Base-by-base conservation (phyloP, 2,329 filamentous ascomycete species). In the Fusarium fujikuroi region DNA sequence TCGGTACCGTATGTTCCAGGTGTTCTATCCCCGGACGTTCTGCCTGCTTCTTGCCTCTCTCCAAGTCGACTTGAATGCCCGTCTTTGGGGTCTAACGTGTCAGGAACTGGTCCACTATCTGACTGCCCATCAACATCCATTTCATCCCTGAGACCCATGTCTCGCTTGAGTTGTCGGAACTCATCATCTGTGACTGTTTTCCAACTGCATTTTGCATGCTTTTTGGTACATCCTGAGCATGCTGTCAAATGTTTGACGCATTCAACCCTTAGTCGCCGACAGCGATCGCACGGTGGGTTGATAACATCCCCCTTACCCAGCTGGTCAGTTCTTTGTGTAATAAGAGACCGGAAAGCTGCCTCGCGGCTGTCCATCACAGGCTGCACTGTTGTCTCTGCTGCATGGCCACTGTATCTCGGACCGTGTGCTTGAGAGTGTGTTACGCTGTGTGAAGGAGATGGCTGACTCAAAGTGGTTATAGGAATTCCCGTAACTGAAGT, bases 161-260 rank as follows among this genome's bases (percentile, higher is more conserved):
- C 80, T 25, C 71, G 65, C 43, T 73, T 78, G n/a, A 83, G 58
- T 15, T 67, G 59, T 32, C 77, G 77, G 34, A 84, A 77, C 67
- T 97, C 95, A 7, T 92, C 91, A 37, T 93, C 90, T 21, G 90
- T 91, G n/a, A 96, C 89, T 49, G 92, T 90, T 74, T 91, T 93
- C 94, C 94, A 97, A 19, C 91, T 91, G 80, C 94, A 97, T 77
- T 95, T 95, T 25, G 93, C 93, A 79, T 97, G 94, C 80, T 97
- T 97, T 80, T 93, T 95, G 0, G 94, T 97, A 81, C 94, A 97
- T 28, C 93, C 94, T 81, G 92, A 90, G 78, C 95, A 97, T 14
- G 94, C 93, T 0, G 94, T 97, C 43, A 96, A 85, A 71, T 97
- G 93, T 82, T 97, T 97, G 53, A 95, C 85, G 70, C 94, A 97